Evolutionary conservation across 1,284 basidiomycete genomes (phyloP).

Genomic region (Cutaneotrichosporon mucoides): DNA sequence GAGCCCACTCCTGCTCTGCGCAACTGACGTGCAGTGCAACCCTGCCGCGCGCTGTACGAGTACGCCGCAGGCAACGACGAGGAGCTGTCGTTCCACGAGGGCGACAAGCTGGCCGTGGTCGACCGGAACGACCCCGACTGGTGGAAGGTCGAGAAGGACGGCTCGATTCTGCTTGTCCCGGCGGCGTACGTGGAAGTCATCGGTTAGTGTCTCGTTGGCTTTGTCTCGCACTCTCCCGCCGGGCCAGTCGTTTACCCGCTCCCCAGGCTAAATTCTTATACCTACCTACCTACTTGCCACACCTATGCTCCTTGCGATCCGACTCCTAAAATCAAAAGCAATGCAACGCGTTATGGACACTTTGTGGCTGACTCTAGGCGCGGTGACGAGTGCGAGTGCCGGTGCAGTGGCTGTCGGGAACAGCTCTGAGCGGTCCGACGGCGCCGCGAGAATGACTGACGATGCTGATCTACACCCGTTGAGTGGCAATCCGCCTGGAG

Average conservation of each 20-base stretch:
- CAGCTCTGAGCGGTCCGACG: too few relatives aligned
- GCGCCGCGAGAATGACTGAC: too few relatives aligned
- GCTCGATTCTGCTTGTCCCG: slow-evolving; percentile 79
- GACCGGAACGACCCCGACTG: slow-evolving; percentile 78
- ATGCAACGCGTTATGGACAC: slow-evolving; percentile 10
- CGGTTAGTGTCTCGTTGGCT: slow-evolving; percentile 52
- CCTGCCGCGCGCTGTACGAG: slow-evolving; percentile 62
- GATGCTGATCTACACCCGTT: too few relatives aligned
- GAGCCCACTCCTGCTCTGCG: slow-evolving; percentile 36
- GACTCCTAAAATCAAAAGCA: slow-evolving; percentile 3
- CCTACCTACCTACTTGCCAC: slow-evolving; percentile 25
- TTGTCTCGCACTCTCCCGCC: slow-evolving; percentile 24
- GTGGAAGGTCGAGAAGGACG: slow-evolving; percentile 87
- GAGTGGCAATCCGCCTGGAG: too few relatives aligned
- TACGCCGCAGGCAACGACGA: slow-evolving; percentile 68
- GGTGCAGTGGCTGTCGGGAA: too few relatives aligned
- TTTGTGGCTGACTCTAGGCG: slow-evolving; percentile 5
- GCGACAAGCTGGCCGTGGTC: slow-evolving; percentile 69
- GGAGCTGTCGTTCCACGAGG: slow-evolving; percentile 76
- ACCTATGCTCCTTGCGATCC: slow-evolving; percentile 13
- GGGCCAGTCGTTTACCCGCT: slow-evolving; percentile 49
- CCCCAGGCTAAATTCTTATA: slow-evolving; percentile 30
- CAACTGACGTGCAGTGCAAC: not conserved
- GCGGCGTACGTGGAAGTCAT: slow-evolving; percentile 75
- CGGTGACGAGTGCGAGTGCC: too few relatives aligned